phyloP scores from a whole-genome alignment of 305 asterid species.

The Fraxinus baroniana region DNA sequence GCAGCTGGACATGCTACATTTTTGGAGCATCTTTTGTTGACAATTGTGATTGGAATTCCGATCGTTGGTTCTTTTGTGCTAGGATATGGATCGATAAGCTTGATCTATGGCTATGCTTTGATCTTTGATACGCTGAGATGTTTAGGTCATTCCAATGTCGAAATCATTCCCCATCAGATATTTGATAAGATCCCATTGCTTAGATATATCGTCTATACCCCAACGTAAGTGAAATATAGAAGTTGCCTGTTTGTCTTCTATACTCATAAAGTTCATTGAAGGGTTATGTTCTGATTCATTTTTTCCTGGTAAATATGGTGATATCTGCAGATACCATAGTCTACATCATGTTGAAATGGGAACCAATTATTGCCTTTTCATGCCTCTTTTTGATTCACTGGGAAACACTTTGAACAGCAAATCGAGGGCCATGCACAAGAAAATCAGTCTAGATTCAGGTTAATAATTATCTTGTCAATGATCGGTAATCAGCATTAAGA shows the following conservation, averaged over 20 bases:
- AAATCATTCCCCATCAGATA: conserved; percentile 74
- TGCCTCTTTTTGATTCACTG: conserved; percentile 82
- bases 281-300: not conserved
- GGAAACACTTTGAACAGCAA: conserved; percentile 66
- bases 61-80: conserved; percentile 48
- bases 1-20: conserved; percentile 78
- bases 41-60: conserved; percentile 68
- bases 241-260: not conserved
- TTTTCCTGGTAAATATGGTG: not conserved
- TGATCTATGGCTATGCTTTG: conserved; percentile 63
- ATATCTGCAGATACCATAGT: conserved; percentile 65
- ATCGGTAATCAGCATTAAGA: not conserved
- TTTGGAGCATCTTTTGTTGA: conserved; percentile 62
- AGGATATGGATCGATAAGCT: conserved; percentile 67
- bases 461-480: not conserved
- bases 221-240: conserved; percentile 58
- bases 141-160: conserved; percentile 80
- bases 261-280: not conserved
- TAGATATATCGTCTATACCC: conserved; percentile 66
- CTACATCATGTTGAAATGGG: conserved; percentile 61
- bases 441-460: conserved; percentile 59
- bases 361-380: conserved; percentile 79
- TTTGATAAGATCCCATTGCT: conserved; percentile 60
- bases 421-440: conserved; percentile 70
- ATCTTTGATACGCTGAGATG: conserved; percentile 68